Evolutionary conservation across 352 stramenopile species (phyloP), one percentile per base, ranked within the genome.

Genomic region (Phytopythium litorale): DNA sequence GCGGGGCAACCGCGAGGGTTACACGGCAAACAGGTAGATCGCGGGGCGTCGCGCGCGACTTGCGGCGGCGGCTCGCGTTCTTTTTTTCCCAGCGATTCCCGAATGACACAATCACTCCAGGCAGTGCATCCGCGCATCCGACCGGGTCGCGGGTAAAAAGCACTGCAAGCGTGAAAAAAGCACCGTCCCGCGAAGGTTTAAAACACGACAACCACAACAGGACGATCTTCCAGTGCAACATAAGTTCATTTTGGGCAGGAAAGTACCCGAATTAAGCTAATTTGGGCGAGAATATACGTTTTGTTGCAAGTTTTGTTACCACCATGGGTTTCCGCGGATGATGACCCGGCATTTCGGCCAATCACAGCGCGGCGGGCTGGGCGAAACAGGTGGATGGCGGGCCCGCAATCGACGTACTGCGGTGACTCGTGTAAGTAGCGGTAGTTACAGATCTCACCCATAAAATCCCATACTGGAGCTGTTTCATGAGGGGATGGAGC

Each of bases 371-470:
- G 33, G 33, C 33, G 33, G 33, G 11, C 33, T 7, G 11, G 33
- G 11, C 33, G 33, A 38, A 38, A 32, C 28, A 42, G 4, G 40
- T 38, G 33, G 23, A 42, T 8, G 11, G 50, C 62, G 28, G 67
- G 67, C 57, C 68, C 69, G 54, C 65, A 65, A 49, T 54, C 23
- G 28, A 1, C 4, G n/a, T 13, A 64, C 59, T 53, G 48, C 62
- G 15, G 12, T 3, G 19, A 4, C 18, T 23, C n/a, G 59, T 0
- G 13, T 60, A 76, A 72, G 68, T 75, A 57, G 15, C 48, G 59
- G 49, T 55, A 25, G 66, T 68, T 71, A 68, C 63, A 16, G 28
- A 56, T 50, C 55, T 73, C 58, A 73, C 66, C 70, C 70, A 71
- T 69, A 69, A 74, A 77, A 72, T 25, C 32, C 13, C 52, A 30